Evolutionary conservation across 768 basidiomycete genomes (phyloP).

Genomic region (Boletellus emodensis): DNA sequence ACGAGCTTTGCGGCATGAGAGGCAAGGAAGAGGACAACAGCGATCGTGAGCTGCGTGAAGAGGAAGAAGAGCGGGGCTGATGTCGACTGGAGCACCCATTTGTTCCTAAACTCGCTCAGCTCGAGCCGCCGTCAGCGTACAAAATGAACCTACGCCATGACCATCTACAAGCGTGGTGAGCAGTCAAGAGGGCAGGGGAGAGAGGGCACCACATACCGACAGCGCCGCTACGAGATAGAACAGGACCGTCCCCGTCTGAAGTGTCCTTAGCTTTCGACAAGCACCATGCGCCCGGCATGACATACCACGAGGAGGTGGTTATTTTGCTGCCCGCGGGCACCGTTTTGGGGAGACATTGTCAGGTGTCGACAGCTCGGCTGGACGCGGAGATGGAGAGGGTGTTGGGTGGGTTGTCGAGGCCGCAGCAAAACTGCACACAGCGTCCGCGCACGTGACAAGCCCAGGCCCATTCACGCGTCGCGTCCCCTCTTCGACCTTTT

Average conservation of each 20-base stretch:
- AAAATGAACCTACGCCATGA: conserved; percentile 66
- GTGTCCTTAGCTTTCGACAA: conserved; percentile 4
- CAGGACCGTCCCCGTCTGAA: conserved; percentile 65
- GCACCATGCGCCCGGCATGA: conserved; percentile 1
- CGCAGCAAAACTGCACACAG: conserved; percentile 1
- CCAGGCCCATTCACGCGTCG: conserved; percentile 1
- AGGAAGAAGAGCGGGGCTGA: conserved; percentile 83
- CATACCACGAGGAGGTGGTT: conserved; percentile 32
- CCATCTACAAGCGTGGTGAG: conserved; percentile 55
- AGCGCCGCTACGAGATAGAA: conserved; percentile 91
- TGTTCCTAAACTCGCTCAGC: conserved; percentile 52
- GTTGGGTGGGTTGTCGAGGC: background rate
- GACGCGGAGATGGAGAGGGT: background rate
- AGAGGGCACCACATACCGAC: conserved; percentile 51
- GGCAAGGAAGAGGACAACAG: conserved; percentile 68
- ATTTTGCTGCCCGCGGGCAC: conserved; percentile 28
- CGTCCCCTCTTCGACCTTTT: background rate
- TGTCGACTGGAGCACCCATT: conserved; percentile 84
- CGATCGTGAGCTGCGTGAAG: conserved; percentile 74
- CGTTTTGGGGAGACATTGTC: conserved; percentile 26
- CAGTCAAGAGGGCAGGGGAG: background rate
- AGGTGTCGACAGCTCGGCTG: background rate
- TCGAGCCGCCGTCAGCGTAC: conserved; percentile 15
- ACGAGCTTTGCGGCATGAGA: conserved; percentile 61
- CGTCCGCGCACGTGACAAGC: conserved; percentile 18